Conservation (phyloP, 352 stramenopile genomes). For the Phytophthora pinifolia region DNA sequence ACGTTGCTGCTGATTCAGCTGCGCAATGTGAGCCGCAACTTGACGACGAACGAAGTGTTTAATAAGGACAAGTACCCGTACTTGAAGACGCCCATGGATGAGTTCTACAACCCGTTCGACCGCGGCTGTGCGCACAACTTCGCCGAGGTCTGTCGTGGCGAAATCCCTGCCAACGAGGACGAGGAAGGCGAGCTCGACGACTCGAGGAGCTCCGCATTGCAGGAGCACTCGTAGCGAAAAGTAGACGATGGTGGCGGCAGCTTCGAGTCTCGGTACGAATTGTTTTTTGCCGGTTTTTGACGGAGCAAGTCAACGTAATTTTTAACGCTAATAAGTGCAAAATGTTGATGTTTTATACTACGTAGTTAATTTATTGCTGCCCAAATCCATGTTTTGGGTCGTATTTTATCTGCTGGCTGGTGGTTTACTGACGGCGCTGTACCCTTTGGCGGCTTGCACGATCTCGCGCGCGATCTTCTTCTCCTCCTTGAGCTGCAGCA, state of each 20-base stretch:
- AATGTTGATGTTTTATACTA: not conserved
- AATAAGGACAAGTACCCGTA: conserved; percentile 90
- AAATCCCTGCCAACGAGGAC: conserved; percentile 18
- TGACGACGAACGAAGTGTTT: conserved; percentile 89
- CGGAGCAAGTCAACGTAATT: no score
- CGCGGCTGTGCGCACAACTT: conserved; percentile 59
- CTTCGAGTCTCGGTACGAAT: not conserved
- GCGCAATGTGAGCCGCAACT: conserved; percentile 67
- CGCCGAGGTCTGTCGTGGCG: conserved; percentile 44
- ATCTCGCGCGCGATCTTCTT: conserved; percentile 88
- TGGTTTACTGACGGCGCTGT: conserved; percentile 42
- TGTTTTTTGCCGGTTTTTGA: conserved; percentile 8
- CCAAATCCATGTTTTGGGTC: conserved; percentile 12
- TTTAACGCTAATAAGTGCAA: not conserved
- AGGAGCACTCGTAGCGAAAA: conserved; percentile 17
- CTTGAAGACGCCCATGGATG: conserved; percentile 73
- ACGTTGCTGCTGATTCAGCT: conserved; percentile 67
- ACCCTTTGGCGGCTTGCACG: conserved; percentile 71
- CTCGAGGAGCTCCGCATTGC: conserved; percentile 16
- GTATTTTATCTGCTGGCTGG: conserved; percentile 22
- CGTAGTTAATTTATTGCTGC: conserved; percentile 11
- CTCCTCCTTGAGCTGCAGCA: conserved; percentile 89
- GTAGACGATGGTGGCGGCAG: conserved; percentile 5
- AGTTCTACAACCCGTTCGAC: conserved; percentile 85
- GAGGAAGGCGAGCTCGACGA: conserved; percentile 18